phyloP scores from a whole-genome alignment of 495 filamentous ascomycete species.

The Penicillium soppii region DNA sequence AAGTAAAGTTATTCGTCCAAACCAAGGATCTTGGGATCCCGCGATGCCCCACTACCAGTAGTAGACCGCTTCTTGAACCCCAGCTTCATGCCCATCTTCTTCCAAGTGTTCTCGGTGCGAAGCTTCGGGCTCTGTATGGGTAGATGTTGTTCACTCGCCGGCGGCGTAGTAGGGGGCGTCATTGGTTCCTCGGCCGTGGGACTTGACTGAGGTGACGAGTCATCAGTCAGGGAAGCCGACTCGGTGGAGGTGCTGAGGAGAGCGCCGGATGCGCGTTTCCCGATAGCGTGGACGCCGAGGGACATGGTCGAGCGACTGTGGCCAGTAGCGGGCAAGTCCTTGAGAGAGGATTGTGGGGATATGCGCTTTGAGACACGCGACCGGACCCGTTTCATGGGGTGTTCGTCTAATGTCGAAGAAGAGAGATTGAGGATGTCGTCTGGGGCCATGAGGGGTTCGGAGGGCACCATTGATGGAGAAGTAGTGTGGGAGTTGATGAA shows the following conservation, averaged over 20 bases:
- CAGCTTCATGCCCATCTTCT: constrained; percentile 79
- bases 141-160: constrained; percentile 58
- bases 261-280: constrained; percentile 39
- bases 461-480: constrained; percentile 31
- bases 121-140: constrained; percentile 52
- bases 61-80: constrained; percentile 63
- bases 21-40: constrained; percentile 35
- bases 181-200: constrained; percentile 62
- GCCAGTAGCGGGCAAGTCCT: constrained; percentile 34
- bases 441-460: constrained; percentile 28
- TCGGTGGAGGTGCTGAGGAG: constrained; percentile 40
- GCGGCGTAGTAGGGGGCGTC: constrained; percentile 88
- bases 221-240: constrained; percentile 45
- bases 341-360: constrained; percentile 45
- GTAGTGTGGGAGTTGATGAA: constrained; percentile 42
- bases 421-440: constrained; percentile 39
- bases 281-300: constrained; percentile 32
- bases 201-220: constrained; percentile 48
- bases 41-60: constrained; percentile 23
- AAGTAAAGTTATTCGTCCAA: constrained; percentile 29
- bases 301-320: constrained; percentile 33
- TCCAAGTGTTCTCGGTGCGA: constrained; percentile 67
- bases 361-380: constrained; percentile 35
- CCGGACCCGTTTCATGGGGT: constrained; percentile 31
- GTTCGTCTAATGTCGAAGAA: constrained; percentile 30